phyloP scores from a whole-genome alignment of 202 grass and related monocot species.

The Zizania palustris region DNA sequence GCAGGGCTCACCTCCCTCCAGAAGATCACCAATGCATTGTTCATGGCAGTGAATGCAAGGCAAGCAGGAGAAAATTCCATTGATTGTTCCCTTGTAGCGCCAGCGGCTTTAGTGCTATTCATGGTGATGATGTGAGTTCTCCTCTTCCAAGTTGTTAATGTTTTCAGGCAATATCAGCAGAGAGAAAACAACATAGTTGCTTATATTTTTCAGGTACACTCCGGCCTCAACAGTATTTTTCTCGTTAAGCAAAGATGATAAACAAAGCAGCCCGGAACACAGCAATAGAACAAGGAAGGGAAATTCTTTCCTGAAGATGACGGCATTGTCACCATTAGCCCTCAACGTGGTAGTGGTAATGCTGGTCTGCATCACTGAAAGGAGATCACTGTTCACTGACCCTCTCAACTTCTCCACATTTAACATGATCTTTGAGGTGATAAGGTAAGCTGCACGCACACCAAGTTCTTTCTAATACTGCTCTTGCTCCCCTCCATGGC shows the following conservation, averaged over 20 bases:
- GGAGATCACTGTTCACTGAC: slow-evolving; percentile 57
- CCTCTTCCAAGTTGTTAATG: neutral
- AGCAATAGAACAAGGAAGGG: slow-evolving; percentile 11
- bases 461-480: neutral
- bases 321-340: slow-evolving; percentile 46
- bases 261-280: neutral
- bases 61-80: slow-evolving; percentile 82
- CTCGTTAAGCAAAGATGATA: slow-evolving; percentile 1
- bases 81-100: slow-evolving; percentile 67
- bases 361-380: slow-evolving; percentile 68
- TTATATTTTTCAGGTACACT: slow-evolving; percentile 56
- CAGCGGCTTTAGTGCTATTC: slow-evolving; percentile 57
- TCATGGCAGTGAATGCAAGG: slow-evolving; percentile 57
- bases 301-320: slow-evolving; percentile 8
- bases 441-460: slow-evolving; percentile 41
- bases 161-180: neutral
- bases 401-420: slow-evolving; percentile 80
- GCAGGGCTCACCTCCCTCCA: slow-evolving; percentile 47
- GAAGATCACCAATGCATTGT: slow-evolving; percentile 56
- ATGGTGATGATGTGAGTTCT: slow-evolving; percentile 67
- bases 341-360: slow-evolving; percentile 38
- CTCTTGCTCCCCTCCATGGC: neutral
- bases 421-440: slow-evolving; percentile 75
- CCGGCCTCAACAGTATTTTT: slow-evolving; percentile 50
- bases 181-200: neutral